Evolutionary conservation across 129 eudicot genomes (phyloP).

Genomic region (Deinandra increscens): DNA sequence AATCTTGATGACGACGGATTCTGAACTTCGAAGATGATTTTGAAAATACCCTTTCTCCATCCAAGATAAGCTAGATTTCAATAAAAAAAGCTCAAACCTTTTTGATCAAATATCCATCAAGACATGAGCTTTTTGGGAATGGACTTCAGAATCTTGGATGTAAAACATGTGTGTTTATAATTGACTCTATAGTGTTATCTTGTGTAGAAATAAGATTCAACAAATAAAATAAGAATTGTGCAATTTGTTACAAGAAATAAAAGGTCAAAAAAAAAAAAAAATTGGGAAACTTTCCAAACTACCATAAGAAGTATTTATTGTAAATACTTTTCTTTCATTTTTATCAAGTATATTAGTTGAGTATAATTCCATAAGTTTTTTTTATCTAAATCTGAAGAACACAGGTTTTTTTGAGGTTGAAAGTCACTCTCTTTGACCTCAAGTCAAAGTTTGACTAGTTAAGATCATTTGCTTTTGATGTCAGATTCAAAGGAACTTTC

Average conservation of each 20-base stretch:
- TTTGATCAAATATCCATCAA: slow-evolving; percentile 10
- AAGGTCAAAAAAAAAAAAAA: not conserved
- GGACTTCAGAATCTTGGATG: slow-evolving; percentile 6
- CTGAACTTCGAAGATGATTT: slow-evolving; percentile 35
- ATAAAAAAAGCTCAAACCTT: slow-evolving; percentile 6
- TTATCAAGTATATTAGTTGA: too few species aligned
- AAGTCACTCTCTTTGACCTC: not conserved
- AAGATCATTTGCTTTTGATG: not conserved
- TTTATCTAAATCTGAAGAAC: not conserved
- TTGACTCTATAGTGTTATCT: slow-evolving; percentile 15
- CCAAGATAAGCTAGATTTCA: slow-evolving; percentile 46
- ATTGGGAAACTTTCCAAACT: not conserved
- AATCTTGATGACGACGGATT: slow-evolving; percentile 30
- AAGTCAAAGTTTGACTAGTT: slow-evolving; percentile 1
- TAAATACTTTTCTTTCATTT: too few species aligned
- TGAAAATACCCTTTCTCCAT: slow-evolving; percentile 26
- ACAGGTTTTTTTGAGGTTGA: not conserved
- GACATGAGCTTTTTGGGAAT: slow-evolving; percentile 18
- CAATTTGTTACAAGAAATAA: not conserved
- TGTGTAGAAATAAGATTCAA: slow-evolving; percentile 18
- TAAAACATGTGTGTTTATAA: slow-evolving; percentile 20
- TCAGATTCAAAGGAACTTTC: slow-evolving; percentile 66
- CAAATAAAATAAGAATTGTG: slow-evolving; percentile 9
- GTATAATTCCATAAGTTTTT: not conserved
- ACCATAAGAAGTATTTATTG: too few species aligned